These are phyloP conservation scores for Boletus reticulatus DNA, from an alignment of 768 basidiomycete species.

Conservation along the genomic window DNA sequence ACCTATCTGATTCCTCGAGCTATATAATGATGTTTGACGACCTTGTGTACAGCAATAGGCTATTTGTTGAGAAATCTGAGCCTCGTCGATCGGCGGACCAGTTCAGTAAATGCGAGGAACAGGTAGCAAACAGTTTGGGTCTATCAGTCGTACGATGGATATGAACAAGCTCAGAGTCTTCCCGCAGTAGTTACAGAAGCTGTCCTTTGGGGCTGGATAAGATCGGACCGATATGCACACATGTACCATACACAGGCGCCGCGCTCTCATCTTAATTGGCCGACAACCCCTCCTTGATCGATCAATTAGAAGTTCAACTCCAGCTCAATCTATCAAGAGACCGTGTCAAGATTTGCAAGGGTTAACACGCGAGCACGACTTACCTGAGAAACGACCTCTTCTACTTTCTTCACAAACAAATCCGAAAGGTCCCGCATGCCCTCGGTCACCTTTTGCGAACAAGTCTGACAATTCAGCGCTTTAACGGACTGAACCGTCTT, in stretches of 20 bases:
- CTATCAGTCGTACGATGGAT: too few species aligned
- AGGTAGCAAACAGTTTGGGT: too few species aligned
- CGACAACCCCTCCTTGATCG: neutral
- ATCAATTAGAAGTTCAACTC: neutral
- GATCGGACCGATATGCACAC: neutral
- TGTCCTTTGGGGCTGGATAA: too few species aligned
- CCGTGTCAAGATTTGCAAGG: neutral
- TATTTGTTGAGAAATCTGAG: too few species aligned
- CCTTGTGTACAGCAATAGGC: too few species aligned
- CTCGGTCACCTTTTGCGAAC: neutral
- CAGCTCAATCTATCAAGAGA: slow-evolving; percentile 1
- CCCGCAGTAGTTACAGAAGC: too few species aligned
- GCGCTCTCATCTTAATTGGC: neutral
- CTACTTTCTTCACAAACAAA: slow-evolving; percentile 11
- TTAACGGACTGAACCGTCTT: neutral
- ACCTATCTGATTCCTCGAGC: too few species aligned
- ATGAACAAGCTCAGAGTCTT: too few species aligned
- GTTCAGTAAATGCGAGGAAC: too few species aligned
- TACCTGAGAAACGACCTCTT: slow-evolving; percentile 8
- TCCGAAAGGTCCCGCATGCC: slow-evolving; percentile 16
- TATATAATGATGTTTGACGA: too few species aligned
- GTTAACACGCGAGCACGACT: neutral
- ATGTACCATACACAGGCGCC: neutral
- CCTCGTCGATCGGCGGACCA: too few species aligned
- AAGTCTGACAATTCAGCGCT: neutral